A percentile compares a stretch with the other conserved stretches of the same genome.
Evolutionary conservation across 176 grass and related monocot genomes (phyloP).

Genomic region (Triticum urartu): DNA sequence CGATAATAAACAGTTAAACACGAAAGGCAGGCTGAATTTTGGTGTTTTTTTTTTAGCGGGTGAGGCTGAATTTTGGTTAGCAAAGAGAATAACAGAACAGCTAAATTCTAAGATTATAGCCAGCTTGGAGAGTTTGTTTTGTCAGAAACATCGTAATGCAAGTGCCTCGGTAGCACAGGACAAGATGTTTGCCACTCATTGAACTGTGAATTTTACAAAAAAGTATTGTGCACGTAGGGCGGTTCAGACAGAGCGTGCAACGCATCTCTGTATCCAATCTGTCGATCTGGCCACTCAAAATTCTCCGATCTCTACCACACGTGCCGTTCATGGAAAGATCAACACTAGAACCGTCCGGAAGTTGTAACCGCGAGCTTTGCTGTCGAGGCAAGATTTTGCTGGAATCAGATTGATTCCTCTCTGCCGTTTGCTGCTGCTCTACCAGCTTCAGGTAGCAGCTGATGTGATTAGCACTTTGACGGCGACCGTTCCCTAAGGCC

Average conservation of each 20-base stretch:
- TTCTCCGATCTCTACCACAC: not conserved
- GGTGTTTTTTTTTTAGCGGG: not conserved
- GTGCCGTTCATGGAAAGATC: not conserved
- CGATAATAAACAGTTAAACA: too few species aligned
- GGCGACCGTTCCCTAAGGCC: not conserved
- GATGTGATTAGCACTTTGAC: not conserved
- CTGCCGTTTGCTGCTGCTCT: not conserved
- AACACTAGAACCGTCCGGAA: not conserved
- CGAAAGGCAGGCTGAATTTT: not conserved
- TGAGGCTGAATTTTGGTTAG: not conserved
- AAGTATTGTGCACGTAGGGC: not conserved
- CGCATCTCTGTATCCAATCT: not conserved
- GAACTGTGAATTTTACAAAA: not conserved
- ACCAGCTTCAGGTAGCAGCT: not conserved
- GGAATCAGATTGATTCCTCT: not conserved
- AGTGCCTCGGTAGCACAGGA: constrained; percentile 5
- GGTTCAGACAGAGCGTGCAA: not conserved
- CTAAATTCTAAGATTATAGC: not conserved
- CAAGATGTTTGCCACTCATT: constrained; percentile 3
- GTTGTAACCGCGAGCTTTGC: not conserved
- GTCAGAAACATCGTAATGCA: not conserved
- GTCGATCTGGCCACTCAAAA: not conserved
- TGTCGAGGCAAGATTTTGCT: not conserved
- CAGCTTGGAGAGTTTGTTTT: not conserved
- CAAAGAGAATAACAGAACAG: not conserved